Conservation (phyloP, 768 basidiomycete species). For the Termitomyces sp. region DNA sequence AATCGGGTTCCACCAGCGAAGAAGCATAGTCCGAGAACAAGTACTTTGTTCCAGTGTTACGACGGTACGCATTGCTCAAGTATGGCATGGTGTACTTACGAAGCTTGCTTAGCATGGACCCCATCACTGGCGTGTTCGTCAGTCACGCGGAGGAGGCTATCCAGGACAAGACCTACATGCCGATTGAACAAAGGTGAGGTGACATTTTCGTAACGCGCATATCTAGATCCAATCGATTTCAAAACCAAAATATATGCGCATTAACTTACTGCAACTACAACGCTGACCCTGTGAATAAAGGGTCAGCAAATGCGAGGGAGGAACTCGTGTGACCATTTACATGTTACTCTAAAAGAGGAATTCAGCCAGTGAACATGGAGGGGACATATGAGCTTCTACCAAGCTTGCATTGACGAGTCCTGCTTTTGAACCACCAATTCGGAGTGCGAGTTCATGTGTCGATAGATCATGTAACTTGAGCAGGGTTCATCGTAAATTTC, state of each 20-base stretch:
- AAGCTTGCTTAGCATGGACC: conserved; percentile 77
- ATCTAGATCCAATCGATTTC: conserved; percentile 38
- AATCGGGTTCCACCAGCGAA: conserved; percentile 76
- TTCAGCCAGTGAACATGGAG: background rate
- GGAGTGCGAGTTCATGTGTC: conserved; percentile 65
- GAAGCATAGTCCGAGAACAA: conserved; percentile 83
- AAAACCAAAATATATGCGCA: background rate
- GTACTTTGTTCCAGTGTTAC: conserved; percentile 37
- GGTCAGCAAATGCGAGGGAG: conserved; percentile 2
- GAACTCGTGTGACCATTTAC: conserved; percentile 33
- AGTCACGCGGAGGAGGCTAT: background rate
- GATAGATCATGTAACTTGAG: conserved; percentile 70
- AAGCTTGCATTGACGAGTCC: conserved; percentile 79
- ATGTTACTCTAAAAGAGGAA: conserved; percentile 49
- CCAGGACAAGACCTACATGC: conserved; percentile 43
- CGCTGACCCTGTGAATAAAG: conserved; percentile 37
- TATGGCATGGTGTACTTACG: conserved; percentile 27
- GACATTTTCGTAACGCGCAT: conserved; percentile 77
- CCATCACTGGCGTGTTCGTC: conserved; percentile 51
- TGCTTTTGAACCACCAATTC: conserved; percentile 72
- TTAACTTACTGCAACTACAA: conserved; percentile 68
- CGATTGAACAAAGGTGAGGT: conserved; percentile 76
- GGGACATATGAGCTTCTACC: conserved; percentile 34
- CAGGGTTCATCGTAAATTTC: background rate
- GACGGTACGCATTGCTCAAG: background rate